Conservation (phyloP, 179 eudicot genomes). For the Spinacia oleracea region DNA sequence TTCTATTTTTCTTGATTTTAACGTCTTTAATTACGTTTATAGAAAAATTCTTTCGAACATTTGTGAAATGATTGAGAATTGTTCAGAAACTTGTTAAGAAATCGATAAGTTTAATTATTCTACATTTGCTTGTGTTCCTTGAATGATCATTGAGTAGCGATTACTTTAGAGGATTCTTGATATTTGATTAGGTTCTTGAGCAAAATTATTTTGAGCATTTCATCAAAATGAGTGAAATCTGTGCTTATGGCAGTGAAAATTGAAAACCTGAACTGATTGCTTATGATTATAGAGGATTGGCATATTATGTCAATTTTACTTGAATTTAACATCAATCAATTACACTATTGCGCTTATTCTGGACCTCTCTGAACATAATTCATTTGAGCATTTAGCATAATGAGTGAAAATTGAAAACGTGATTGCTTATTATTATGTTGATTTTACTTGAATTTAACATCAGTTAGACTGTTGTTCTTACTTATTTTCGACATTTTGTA, state of each 20-base stretch:
- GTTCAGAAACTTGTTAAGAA: too few species aligned
- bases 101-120: background rate
- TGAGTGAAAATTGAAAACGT: background rate
- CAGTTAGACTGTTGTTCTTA: too few species aligned
- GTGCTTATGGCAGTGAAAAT: background rate
- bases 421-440: too few species aligned
- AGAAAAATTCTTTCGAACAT: background rate
- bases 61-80: too few species aligned
- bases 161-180: background rate
- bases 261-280: background rate
- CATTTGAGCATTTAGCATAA: background rate
- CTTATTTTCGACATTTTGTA: background rate
- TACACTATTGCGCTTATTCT: too few species aligned
- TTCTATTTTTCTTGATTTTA: background rate
- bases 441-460: too few species aligned
- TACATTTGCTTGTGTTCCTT: background rate
- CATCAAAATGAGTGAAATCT: background rate
- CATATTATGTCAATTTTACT: background rate
- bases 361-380: too few species aligned
- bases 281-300: background rate
- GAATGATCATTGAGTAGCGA: background rate
- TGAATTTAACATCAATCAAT: too few species aligned
- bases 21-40: background rate
- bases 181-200: too few species aligned
- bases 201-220: too few species aligned